A percentile compares a stretch with the other conserved stretches of the same genome.
These are phyloP conservation scores for Cystobasidium slooffiae DNA, from an alignment of 1,284 basidiomycete genomes.

Conservation along the genomic window DNA sequence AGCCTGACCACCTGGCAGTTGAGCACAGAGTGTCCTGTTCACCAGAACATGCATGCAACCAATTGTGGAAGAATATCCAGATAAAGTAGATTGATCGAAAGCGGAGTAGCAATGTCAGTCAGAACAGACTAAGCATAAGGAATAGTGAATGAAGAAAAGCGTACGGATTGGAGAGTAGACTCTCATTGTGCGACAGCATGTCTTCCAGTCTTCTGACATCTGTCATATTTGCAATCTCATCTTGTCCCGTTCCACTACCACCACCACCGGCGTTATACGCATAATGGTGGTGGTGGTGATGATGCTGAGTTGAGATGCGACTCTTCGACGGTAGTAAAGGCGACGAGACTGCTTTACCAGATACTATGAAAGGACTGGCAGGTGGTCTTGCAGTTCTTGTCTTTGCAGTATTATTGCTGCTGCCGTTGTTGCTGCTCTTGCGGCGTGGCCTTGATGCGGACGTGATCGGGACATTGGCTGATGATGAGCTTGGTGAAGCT, in stretches of 20 bases:
- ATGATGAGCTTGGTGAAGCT: not conserved
- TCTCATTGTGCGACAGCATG: conserved; percentile 28
- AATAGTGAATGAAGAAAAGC: not conserved
- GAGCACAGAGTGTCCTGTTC: conserved; percentile 19
- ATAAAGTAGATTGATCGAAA: not conserved
- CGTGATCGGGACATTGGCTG: conserved; percentile 20
- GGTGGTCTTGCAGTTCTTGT: conserved; percentile 28
- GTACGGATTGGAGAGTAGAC: conserved; percentile 26
- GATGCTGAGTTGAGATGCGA: conserved; percentile 6
- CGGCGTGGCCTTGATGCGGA: conserved; percentile 6
- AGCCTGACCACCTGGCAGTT: conserved; percentile 25
- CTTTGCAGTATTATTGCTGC: conserved; percentile 10
- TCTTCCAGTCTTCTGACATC: conserved; percentile 32
- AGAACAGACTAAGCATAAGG: not conserved
- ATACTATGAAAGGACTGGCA: conserved; percentile 27
- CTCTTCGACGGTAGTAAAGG: not conserved
- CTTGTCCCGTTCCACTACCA: not conserved
- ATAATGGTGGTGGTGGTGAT: conserved; percentile 11
- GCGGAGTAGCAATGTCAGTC: not conserved
- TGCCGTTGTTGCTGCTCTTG: conserved; percentile 21
- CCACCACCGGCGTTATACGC: not conserved
- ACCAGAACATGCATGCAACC: not conserved
- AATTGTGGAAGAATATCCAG: too few species aligned
- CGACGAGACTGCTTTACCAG: conserved; percentile 13
- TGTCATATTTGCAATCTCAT: conserved; percentile 12